Base-by-base conservation (phyloP, 331 rosid genomes). In the Cydonia oblonga region DNA sequence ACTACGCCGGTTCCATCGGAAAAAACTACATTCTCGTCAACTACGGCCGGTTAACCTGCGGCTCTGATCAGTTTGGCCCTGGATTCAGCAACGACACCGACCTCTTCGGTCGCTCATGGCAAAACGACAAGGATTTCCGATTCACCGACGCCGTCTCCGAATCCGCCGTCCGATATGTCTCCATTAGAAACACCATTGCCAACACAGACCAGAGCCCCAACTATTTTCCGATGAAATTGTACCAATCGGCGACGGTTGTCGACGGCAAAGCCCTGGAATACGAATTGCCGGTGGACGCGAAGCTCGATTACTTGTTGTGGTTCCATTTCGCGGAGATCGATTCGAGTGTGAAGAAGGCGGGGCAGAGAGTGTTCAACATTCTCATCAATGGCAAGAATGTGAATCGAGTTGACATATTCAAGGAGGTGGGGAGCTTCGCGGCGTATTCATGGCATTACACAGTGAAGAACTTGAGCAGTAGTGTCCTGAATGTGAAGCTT, bases 261-360 rank as follows among this genome's bases (percentile, higher is more conserved):
- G 87, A 77, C 16, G 87, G 78, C 0, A 84, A 78, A 6, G 83
- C 8, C 2, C 57, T 93, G 87, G 88, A 77, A 73, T 93, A 91
- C 68, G 71, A 80, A 53, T 78, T 93, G 80, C 54, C 8, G 9
- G 96, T 93, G 73, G 98, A 93, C 42, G 97, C 98, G 19, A 91
- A 91, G 88, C 88, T 89, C n/a, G 98, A 93, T 70, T 93, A 93
- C 74, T 70, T 89, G 72, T 33, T 93, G 81, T 91, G 96, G 98
- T 59, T 93, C 54, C 98, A 93, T 86, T 93, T 93, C 12, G 96
- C 92, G 2, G 98, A 93, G 82, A 87, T 93, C 13, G 91, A 89
- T 63, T 62, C 83, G 59, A 77, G 59, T 19, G 91, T 93, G 83
- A 85, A 46, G 68, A 86, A 54, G 75, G 88, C 74, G 0, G 91